Evolutionary conservation across 805 yeast genomes (phyloP).

Genomic region (Teunomyces pallodes): DNA sequence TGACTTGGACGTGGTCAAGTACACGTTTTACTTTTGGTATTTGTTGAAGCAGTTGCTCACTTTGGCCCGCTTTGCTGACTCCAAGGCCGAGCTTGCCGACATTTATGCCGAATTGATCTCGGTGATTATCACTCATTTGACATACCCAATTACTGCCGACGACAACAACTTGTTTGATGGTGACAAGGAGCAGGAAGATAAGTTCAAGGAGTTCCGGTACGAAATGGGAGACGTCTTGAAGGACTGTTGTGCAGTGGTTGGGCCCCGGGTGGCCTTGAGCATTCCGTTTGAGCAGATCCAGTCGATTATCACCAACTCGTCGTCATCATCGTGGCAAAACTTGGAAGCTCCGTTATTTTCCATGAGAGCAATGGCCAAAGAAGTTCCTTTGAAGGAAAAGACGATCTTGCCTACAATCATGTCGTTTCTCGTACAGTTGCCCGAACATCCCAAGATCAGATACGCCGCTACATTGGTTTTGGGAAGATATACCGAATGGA

Average conservation of each 20-base stretch:
- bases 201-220: slow-evolving; percentile 89
- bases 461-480: slow-evolving; percentile 91
- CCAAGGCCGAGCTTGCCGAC: slow-evolving; percentile 50
- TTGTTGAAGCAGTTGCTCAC: slow-evolving; percentile 69
- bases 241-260: slow-evolving; percentile 90
- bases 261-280: slow-evolving; percentile 63
- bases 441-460: slow-evolving; percentile 82
- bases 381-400: slow-evolving; percentile 66
- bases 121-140: slow-evolving; percentile 64
- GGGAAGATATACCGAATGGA: slow-evolving; percentile 97
- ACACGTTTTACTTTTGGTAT: slow-evolving; percentile 92
- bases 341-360: slow-evolving; percentile 89
- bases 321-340: slow-evolving; percentile 68
- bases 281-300: slow-evolving; percentile 69
- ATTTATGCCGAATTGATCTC: slow-evolving; percentile 57
- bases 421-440: slow-evolving; percentile 64
- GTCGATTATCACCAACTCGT: slow-evolving; percentile 27
- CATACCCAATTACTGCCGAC: slow-evolving; percentile 56
- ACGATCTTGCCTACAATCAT: slow-evolving; percentile 71
- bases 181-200: slow-evolving; percentile 83
- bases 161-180: slow-evolving; percentile 50
- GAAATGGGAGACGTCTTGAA: slow-evolving; percentile 98
- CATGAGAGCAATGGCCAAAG: slow-evolving; percentile 92
- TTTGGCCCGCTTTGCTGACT: slow-evolving; percentile 54
- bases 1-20: slow-evolving; percentile 85